Evolutionary conservation across 805 yeast species (phyloP), one percentile per base, ranked within the genome.

Genomic region (Metschnikowia lochheadii): DNA sequence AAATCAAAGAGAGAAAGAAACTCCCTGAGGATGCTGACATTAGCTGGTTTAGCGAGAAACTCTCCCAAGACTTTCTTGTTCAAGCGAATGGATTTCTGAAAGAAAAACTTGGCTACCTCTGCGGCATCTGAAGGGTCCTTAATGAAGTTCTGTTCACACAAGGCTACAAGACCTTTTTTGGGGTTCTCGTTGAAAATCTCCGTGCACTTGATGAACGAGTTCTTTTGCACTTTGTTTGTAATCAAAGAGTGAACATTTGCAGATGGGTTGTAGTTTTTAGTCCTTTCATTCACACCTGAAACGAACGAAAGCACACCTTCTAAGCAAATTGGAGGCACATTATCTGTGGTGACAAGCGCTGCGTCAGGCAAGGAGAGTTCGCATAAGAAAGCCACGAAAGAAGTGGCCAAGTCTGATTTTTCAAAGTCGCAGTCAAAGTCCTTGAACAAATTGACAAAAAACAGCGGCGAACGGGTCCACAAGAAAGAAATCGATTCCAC

Each of bases 361-460:
- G 92, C 80, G 62, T 90, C 96, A 0, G 98, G 96, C 40, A 89
- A 78, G 0, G 97, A 84, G 32, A 90, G 72, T 46, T 85, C 80
- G 48, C 96, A 83, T 48, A 94, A 74, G 42, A 85, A 80, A 42
- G 85, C 85, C 39, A 94, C 65, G 26, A 88, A 69, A 36, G 81
- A 79, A 20, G 78, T 78, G 14, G 92, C 78, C 49, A 95, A 68
- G 63, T 94, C 97, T 1, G 85, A 77, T 56, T 92, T 81, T 53
- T 89, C 96, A 56, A 89, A 83, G 62, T 89, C 92, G 67, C 98
- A 92, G 65, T 94, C 99, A 64, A 83, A 94, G 50, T 84, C 84
- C 49, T 87, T 83, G 64, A 87, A 94, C 34, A 91, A 66, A 40
- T 82, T 79, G 13, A 89, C 80, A 65, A 90, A 89, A 50, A 89